A percentile compares a stretch with the other conserved stretches of the same genome.
Conservation (phyloP, 2,329 filamentous ascomycete genomes). For the Calonectria pteridis region DNA sequence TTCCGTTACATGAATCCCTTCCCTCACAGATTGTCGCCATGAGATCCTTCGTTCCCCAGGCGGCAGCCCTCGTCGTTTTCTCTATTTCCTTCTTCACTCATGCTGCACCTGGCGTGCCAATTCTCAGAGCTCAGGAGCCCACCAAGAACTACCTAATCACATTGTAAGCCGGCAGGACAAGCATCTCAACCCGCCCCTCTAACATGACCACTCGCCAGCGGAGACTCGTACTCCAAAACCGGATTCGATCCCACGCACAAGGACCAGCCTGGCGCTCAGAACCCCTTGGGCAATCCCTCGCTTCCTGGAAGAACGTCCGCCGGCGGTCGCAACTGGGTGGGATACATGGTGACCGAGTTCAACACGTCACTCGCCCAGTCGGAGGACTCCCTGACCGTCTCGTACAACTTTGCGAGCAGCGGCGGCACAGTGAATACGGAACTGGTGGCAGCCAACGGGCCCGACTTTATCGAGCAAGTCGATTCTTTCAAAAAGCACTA, state of each 20-base stretch:
- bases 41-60: not conserved
- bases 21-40: not conserved
- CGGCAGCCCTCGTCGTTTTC: not conserved
- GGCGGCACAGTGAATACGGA: conserved; percentile 12
- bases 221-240: conserved; percentile 19
- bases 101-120: not conserved
- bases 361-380: not conserved
- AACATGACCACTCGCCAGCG: not conserved
- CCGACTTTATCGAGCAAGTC: conserved; percentile 9
- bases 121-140: not conserved
- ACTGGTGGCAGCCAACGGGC: not conserved
- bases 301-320: conserved; percentile 15
- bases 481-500: conserved; percentile 1
- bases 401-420: conserved; percentile 20
- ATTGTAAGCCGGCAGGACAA: not conserved
- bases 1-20: not conserved
- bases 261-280: conserved; percentile 9
- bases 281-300: conserved; percentile 10
- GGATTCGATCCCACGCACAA: conserved; percentile 10
- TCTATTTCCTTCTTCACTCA: not conserved
- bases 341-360: conserved; percentile 20
- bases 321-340: conserved; percentile 17
- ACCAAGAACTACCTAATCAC: conserved; percentile 10
- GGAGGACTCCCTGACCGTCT: conserved; percentile 1
- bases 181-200: not conserved